phyloP scores from a whole-genome alignment of 2,329 filamentous ascomycete genomes.

The Fusarium succisae region DNA sequence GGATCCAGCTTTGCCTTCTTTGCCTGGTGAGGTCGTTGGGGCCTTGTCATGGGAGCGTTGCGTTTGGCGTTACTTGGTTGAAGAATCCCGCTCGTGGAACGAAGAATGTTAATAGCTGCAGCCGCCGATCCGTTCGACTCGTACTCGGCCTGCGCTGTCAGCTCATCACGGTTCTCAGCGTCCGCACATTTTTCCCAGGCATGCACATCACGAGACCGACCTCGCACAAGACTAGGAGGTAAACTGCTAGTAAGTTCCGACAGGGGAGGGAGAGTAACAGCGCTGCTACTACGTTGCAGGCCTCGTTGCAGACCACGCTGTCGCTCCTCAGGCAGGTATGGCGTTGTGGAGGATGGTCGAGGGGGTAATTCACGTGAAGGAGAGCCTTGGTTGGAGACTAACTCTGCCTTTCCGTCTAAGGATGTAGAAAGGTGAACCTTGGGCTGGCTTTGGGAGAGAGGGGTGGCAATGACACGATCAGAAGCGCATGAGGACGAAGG shows the following conservation, averaged over 20 bases:
- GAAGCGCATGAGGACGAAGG: conserved; percentile 54
- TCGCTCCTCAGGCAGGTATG: conserved; percentile 59
- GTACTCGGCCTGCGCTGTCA: conserved; percentile 83
- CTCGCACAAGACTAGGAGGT: conserved; percentile 67
- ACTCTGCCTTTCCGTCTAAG: conserved; percentile 88
- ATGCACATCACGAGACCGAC: conserved; percentile 85
- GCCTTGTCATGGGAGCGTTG: conserved; percentile 59
- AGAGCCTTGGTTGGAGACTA: conserved; percentile 76
- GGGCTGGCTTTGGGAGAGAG: conserved; percentile 47
- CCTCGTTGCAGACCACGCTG: conserved; percentile 68
- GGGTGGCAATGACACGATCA: conserved; percentile 53
- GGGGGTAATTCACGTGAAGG: conserved; percentile 65
- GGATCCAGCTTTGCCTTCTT: conserved; percentile 73
- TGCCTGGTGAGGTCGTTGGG: conserved; percentile 47
- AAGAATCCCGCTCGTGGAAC: conserved; percentile 69
- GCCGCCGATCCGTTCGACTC: conserved; percentile 82
- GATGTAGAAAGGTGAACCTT: conserved; percentile 83
- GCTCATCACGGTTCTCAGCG: conserved; percentile 77
- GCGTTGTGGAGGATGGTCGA: conserved; percentile 58
- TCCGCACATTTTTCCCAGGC: conserved; percentile 94
- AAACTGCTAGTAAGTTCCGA: conserved; percentile 62
- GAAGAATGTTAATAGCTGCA: conserved; percentile 82
- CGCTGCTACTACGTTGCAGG: conserved; percentile 77
- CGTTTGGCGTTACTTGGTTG: conserved; percentile 71
- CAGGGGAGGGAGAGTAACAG: conserved; percentile 68